A percentile compares a stretch with the other conserved stretches of the same genome.
Conservation (phyloP, 345 rosid genomes). For the Acer negundo region DNA sequence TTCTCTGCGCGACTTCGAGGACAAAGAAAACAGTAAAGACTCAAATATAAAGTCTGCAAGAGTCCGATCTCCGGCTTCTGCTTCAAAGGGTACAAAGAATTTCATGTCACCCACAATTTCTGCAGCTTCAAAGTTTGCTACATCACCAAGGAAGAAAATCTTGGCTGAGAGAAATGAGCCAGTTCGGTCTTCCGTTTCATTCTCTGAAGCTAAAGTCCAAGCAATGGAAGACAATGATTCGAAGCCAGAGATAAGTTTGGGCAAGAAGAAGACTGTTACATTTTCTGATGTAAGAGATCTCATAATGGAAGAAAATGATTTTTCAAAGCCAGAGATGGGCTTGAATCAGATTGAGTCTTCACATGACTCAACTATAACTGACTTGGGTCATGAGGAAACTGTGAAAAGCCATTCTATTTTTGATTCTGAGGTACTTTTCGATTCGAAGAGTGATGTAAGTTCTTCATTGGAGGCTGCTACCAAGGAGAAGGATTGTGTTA, state of each 20-base stretch:
- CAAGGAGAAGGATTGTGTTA: constrained; percentile 40
- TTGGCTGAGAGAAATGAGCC: constrained; percentile 64
- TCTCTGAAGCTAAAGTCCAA: constrained; percentile 41
- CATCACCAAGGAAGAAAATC: constrained; percentile 77
- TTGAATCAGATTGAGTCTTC: constrained; percentile 36
- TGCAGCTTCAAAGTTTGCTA: constrained; percentile 69
- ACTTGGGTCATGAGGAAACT: constrained; percentile 25
- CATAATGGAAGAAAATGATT: constrained; percentile 33
- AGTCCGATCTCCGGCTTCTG: constrained; percentile 38
- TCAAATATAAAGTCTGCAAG: constrained; percentile 34
- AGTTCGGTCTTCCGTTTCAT: constrained; percentile 44
- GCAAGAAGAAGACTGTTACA: constrained; percentile 24
- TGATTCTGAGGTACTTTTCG: constrained; percentile 20
- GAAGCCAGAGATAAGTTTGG: constrained; percentile 21
- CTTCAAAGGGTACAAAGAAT: constrained; percentile 55
- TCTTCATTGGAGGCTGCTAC: constrained; percentile 10
- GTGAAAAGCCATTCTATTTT: constrained; percentile 27
- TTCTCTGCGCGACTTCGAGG: constrained; percentile 44
- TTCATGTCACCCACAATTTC: constrained; percentile 93
- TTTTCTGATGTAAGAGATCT: constrained; percentile 32
- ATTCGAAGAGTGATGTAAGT: constrained; percentile 8
- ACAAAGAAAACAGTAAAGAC: constrained; percentile 66
- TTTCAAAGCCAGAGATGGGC: constrained; percentile 13
- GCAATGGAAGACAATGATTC: constrained; percentile 34
- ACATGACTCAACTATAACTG: constrained; percentile 39